These are phyloP conservation scores for Parathielavia appendiculata DNA, from an alignment of 495 filamentous ascomycete species.

Conservation along the genomic window DNA sequence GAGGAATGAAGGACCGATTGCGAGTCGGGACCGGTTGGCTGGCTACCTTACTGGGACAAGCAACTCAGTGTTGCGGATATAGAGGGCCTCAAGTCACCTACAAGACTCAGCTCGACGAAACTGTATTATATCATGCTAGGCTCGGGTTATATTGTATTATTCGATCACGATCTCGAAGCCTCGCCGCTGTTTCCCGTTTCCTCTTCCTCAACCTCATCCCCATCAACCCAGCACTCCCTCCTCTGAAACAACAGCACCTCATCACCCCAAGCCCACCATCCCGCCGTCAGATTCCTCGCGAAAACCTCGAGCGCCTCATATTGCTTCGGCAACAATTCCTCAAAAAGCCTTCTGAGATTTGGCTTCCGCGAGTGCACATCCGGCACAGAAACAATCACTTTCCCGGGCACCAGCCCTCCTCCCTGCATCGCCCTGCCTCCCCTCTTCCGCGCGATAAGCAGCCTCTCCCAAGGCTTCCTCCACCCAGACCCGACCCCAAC, in stretches of 20 bases:
- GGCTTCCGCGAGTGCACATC: constrained; percentile 93
- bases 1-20: constrained; percentile 15
- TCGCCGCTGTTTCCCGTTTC: neutral
- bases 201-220: constrained; percentile 6
- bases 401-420: constrained; percentile 13
- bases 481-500: constrained; percentile 61
- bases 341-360: constrained; percentile 44
- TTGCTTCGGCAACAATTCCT: constrained; percentile 37
- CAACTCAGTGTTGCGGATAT: neutral
- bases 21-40: constrained; percentile 1
- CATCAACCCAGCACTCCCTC: constrained; percentile 57
- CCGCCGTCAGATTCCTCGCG: constrained; percentile 75
- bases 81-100: neutral
- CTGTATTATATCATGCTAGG: constrained; percentile 14
- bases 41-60: neutral
- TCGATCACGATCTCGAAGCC: neutral
- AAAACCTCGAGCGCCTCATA: constrained; percentile 81
- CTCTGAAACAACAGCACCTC: constrained; percentile 79
- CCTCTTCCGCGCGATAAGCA: constrained; percentile 60
- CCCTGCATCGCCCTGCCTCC: constrained; percentile 25
- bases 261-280: constrained; percentile 88
- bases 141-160: no score
- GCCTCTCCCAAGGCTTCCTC: constrained; percentile 82
- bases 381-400: constrained; percentile 71
- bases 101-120: no score